Evolutionary conservation across 129 eudicot genomes (phyloP).

Genomic region (Flaveria ramosissima): DNA sequence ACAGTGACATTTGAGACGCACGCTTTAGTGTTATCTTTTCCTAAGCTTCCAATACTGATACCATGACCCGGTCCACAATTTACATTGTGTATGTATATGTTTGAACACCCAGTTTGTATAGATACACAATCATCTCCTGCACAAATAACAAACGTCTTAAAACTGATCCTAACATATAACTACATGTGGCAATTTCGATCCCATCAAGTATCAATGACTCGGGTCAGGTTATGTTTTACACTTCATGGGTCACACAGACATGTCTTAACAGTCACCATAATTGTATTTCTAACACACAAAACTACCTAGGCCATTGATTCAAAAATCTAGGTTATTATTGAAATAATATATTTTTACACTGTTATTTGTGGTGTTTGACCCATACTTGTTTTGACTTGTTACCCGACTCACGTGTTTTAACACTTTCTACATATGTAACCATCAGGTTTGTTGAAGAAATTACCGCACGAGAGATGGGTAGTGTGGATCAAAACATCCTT

Average conservation of each 20-base stretch:
- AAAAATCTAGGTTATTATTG: too few relatives aligned
- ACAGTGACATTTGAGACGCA: conserved; percentile 89
- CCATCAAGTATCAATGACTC: background rate
- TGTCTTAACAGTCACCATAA: background rate
- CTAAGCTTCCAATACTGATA: conserved; percentile 88
- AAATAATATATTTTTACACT: too few relatives aligned
- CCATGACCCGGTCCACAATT: conserved; percentile 99
- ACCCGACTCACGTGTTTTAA: background rate
- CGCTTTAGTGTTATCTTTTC: conserved; percentile 83
- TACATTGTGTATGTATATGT: conserved; percentile 70
- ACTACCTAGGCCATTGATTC: too few relatives aligned
- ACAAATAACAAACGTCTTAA: conserved; percentile 1
- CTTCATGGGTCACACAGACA: background rate
- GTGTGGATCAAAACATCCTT: conserved; percentile 78
- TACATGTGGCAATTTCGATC: background rate
- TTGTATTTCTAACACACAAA: too few relatives aligned
- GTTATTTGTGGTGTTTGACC: background rate
- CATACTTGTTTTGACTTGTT: background rate
- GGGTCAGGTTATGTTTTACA: background rate
- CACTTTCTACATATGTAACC: background rate
- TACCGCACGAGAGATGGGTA: conserved; percentile 79
- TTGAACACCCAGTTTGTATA: conserved; percentile 90
- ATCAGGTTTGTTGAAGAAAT: conserved; percentile 11
- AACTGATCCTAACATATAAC: background rate
- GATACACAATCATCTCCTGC: conserved; percentile 96